A percentile compares a stretch with the other conserved stretches of the same genome.
phyloP scores from a whole-genome alignment of 306 rosid species.

The Lotus japonicus region DNA sequence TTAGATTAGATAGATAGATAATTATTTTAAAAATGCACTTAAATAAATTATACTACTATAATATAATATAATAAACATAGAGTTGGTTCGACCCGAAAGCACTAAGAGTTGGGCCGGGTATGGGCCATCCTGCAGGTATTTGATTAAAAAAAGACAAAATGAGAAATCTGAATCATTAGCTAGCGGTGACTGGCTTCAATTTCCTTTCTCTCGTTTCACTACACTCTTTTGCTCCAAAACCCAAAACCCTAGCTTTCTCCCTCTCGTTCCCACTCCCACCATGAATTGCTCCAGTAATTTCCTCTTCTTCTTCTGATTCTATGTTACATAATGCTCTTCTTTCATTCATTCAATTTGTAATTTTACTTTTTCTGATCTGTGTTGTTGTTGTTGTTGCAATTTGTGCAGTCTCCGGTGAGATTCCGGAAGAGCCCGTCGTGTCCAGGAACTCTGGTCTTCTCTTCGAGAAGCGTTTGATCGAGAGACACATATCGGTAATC shows the following conservation, averaged over 20 bases:
- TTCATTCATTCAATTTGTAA: neutral
- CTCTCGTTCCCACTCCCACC: neutral
- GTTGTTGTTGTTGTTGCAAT: neutral
- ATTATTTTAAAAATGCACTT: too few relatives aligned
- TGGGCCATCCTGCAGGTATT: slow-evolving; percentile 6
- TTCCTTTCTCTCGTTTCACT: neutral
- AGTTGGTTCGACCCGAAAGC: too few relatives aligned
- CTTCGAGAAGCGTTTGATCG: slow-evolving; percentile 83
- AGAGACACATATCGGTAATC: slow-evolving; percentile 70
- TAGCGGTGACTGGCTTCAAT: neutral
- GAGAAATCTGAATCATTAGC: neutral
- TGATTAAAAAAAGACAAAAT: neutral
- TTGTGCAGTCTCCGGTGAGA: slow-evolving; percentile 89
- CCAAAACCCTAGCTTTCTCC: slow-evolving; percentile 28
- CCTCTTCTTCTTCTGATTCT: neutral
- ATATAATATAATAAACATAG: too few relatives aligned
- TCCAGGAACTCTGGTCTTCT: slow-evolving; percentile 73
- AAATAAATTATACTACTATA: too few relatives aligned
- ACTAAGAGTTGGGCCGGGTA: slow-evolving; percentile 1
- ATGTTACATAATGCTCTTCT: neutral
- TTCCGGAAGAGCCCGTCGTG: slow-evolving; percentile 98
- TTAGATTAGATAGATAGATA: too few relatives aligned
- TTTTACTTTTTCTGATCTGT: slow-evolving; percentile 30
- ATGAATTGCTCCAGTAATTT: slow-evolving; percentile 36
- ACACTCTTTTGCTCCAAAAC: slow-evolving; percentile 2